These are phyloP conservation scores for Phytopythium sindhum DNA, from an alignment of 352 stramenopile genomes.

Conservation along the genomic window DNA sequence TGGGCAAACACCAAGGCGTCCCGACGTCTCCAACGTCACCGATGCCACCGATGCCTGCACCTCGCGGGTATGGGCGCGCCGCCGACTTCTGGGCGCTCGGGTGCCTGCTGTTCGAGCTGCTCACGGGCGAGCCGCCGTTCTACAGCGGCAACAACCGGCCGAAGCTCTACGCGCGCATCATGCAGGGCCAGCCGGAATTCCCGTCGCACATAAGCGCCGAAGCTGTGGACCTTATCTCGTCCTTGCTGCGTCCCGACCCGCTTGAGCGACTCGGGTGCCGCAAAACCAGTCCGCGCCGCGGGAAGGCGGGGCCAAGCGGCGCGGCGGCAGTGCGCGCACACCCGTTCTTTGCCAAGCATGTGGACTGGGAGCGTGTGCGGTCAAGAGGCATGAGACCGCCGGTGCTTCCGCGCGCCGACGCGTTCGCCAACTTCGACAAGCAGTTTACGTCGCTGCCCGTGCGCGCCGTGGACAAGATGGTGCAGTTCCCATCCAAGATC, in stretches of 20 bases:
- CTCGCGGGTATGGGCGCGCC: conserved; percentile 78
- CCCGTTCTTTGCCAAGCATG: conserved; percentile 63
- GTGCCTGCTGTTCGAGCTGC: conserved; percentile 87
- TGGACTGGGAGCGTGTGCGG: conserved; percentile 55
- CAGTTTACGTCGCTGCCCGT: conserved; percentile 85
- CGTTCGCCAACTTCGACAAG: conserved; percentile 83
- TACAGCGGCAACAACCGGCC: conserved; percentile 68
- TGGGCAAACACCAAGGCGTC: conserved; percentile 27
- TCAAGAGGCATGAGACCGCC: conserved; percentile 24
- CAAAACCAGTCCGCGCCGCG: conserved; percentile 16
- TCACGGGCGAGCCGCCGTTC: conserved; percentile 85
- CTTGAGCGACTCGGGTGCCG: conserved; percentile 51
- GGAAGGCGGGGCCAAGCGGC: not conserved
- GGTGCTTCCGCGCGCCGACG: conserved; percentile 58
- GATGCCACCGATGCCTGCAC: not conserved
- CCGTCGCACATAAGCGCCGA: conserved; percentile 47
- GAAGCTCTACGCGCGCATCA: conserved; percentile 63
- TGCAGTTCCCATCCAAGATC: conserved; percentile 69
- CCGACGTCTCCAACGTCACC: conserved; percentile 11
- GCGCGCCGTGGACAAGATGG: conserved; percentile 66
- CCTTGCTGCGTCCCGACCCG: conserved; percentile 51
- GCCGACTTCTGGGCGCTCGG: conserved; percentile 89
- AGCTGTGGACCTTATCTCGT: conserved; percentile 46
- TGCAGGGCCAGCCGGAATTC: conserved; percentile 41
- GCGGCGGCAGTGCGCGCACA: conserved; percentile 55